A percentile compares a stretch with the other conserved stretches of the same genome.
phyloP scores from a whole-genome alignment of 176 grass and related monocot species.

The Triticum turgidum region DNA sequence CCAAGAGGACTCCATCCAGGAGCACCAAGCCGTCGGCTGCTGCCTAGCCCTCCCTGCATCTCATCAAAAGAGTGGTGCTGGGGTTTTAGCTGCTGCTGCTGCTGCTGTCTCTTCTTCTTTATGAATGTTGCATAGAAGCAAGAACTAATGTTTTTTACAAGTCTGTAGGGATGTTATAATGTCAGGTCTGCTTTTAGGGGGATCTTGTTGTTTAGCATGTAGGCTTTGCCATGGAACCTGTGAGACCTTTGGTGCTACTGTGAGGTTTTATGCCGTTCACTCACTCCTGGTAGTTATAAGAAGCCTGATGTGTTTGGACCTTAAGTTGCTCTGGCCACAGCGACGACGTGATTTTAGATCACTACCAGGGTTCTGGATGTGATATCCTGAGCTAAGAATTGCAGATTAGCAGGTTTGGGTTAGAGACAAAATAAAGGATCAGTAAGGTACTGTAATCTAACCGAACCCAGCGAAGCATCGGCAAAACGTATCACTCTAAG shows the following conservation, averaged over 20 bases:
- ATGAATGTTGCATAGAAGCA: constrained; percentile 50
- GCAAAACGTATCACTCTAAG: not conserved
- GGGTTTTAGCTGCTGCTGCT: constrained; percentile 35
- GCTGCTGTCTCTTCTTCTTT: constrained; percentile 20
- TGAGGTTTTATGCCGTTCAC: constrained; percentile 28
- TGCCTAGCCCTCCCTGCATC: constrained; percentile 20
- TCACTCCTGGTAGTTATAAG: constrained; percentile 26
- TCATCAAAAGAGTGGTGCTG: constrained; percentile 8
- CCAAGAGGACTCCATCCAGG: constrained; percentile 50
- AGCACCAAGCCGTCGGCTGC: constrained; percentile 33
- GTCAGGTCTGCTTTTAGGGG: constrained; percentile 42
- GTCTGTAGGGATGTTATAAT: constrained; percentile 43
- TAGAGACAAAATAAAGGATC: not conserved
- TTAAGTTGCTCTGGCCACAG: not conserved
- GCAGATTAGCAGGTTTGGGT: not conserved
- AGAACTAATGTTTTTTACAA: constrained; percentile 37
- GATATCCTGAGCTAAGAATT: not conserved
- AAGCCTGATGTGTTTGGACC: constrained; percentile 19
- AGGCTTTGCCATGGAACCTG: constrained; percentile 36
- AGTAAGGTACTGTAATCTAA: not conserved
- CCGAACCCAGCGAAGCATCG: not conserved
- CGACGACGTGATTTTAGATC: not conserved
- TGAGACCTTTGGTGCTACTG: constrained; percentile 20
- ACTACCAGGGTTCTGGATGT: not conserved
- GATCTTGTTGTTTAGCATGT: constrained; percentile 34